Conservation (phyloP, 805 yeast genomes). For the Metschnikowia continentalis region DNA sequence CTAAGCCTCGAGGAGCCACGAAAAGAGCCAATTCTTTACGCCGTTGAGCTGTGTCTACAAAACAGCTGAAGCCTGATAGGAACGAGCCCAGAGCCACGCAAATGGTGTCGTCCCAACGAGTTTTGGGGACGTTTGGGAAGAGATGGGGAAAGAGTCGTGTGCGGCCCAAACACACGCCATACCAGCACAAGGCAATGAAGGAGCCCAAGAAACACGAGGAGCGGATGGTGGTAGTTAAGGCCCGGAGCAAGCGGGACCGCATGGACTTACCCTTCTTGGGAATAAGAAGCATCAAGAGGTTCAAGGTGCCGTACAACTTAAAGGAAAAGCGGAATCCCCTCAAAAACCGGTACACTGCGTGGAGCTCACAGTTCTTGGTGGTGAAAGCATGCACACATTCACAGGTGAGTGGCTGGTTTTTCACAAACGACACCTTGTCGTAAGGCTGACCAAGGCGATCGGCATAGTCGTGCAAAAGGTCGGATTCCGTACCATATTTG, state of each 20-base stretch:
- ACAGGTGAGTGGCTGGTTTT: slow-evolving; percentile 36
- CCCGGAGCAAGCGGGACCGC: slow-evolving; percentile 17
- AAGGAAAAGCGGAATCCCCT: slow-evolving; percentile 41
- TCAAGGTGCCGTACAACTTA: slow-evolving; percentile 40
- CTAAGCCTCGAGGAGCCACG: slow-evolving; percentile 40
- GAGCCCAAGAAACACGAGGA: slow-evolving; percentile 43
- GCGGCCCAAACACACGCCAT: slow-evolving; percentile 43
- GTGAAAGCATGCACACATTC: slow-evolving; percentile 38
- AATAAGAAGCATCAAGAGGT: slow-evolving; percentile 25
- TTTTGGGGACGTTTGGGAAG: slow-evolving; percentile 32
- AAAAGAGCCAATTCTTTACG: slow-evolving; percentile 47
- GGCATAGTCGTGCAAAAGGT: slow-evolving; percentile 30
- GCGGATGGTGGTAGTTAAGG: slow-evolving; percentile 28
- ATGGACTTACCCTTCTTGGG: slow-evolving; percentile 17
- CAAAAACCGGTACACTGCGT: slow-evolving; percentile 43
- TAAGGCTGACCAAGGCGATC: slow-evolving; percentile 31
- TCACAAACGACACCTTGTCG: slow-evolving; percentile 24
- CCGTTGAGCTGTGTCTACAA: slow-evolving; percentile 36
- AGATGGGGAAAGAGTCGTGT: slow-evolving; percentile 36
- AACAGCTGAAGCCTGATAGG: slow-evolving; percentile 39
- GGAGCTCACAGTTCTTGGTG: slow-evolving; percentile 40
- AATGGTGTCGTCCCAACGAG: slow-evolving; percentile 35
- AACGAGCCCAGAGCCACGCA: slow-evolving; percentile 41
- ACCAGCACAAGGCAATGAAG: slow-evolving; percentile 43
- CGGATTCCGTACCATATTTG: slow-evolving; percentile 34